Conservation (phyloP, 768 basidiomycete genomes). For the Leccinum subgranulosum region DNA sequence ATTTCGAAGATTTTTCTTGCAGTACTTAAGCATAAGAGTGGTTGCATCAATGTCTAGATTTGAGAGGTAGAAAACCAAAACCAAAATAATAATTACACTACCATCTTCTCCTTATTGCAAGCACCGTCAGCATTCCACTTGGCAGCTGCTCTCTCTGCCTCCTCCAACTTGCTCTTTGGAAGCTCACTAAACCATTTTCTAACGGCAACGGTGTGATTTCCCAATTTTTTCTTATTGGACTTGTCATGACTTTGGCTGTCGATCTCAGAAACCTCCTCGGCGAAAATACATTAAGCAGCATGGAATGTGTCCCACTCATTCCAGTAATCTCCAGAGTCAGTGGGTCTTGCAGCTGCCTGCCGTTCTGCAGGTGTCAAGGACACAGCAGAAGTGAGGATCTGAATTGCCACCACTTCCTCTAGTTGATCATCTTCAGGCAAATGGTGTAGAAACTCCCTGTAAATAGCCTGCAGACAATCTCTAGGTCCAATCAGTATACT, state of each 20-base stretch:
- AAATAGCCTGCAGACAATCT: background rate
- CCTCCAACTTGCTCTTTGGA: background rate
- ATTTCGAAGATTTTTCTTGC: background rate
- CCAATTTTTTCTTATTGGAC: background rate
- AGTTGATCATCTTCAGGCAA: background rate
- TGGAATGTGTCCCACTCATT: background rate
- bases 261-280: background rate
- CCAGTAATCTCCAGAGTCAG: background rate
- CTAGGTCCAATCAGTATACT: background rate
- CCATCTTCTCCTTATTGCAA: background rate
- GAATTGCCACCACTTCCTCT: background rate
- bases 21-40: background rate
- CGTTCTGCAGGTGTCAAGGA: background rate
- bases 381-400: background rate
- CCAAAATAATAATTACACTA: background rate
- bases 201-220: background rate
- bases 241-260: background rate
- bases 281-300: background rate
- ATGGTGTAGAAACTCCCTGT: background rate
- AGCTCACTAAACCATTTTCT: constrained; percentile 1
- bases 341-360: background rate
- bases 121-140: background rate
- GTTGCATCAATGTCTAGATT: too few species aligned
- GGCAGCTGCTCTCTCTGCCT: background rate
- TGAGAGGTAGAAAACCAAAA: background rate